Evolutionary conservation across 1,284 basidiomycete species (phyloP).

Genomic region (Leccinum pachyderme): DNA sequence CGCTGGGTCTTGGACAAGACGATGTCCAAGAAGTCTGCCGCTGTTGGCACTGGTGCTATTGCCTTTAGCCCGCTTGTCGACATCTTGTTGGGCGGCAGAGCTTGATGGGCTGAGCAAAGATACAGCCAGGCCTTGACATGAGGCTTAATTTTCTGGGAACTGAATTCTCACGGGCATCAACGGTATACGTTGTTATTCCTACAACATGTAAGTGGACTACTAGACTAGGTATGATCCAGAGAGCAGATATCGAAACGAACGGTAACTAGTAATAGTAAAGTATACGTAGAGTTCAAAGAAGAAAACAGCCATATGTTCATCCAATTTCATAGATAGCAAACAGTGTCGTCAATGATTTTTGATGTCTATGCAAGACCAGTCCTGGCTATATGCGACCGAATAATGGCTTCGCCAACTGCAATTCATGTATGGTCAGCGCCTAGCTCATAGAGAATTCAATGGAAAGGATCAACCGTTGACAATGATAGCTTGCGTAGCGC

Average conservation of each 20-base stretch:
- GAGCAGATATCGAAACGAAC: constrained; percentile 28
- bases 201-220: constrained; percentile 23
- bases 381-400: constrained; percentile 56
- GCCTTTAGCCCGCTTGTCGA: constrained; percentile 88
- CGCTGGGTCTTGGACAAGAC: constrained; percentile 92
- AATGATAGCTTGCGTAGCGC: constrained; percentile 73
- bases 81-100: constrained; percentile 45
- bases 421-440: constrained; percentile 7
- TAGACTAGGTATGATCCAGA: constrained; percentile 24
- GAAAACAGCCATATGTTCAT: constrained; percentile 11
- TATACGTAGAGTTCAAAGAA: constrained; percentile 12
- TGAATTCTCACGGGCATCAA: constrained; percentile 14
- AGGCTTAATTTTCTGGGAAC: constrained; percentile 11
- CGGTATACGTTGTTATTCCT: constrained; percentile 16
- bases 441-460: background rate
- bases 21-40: constrained; percentile 94
- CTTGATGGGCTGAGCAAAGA: constrained; percentile 6
- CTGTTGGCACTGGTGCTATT: constrained; percentile 96
- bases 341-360: background rate
- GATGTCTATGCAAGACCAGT: constrained; percentile 46
- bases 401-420: constrained; percentile 62
- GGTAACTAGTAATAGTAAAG: constrained; percentile 30
- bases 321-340: constrained; percentile 10
- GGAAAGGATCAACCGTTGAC: constrained; percentile 52
- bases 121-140: constrained; percentile 1